These are phyloP conservation scores for Epichloe scottii DNA, from an alignment of 2,329 filamentous ascomycete species.

Conservation along the genomic window DNA sequence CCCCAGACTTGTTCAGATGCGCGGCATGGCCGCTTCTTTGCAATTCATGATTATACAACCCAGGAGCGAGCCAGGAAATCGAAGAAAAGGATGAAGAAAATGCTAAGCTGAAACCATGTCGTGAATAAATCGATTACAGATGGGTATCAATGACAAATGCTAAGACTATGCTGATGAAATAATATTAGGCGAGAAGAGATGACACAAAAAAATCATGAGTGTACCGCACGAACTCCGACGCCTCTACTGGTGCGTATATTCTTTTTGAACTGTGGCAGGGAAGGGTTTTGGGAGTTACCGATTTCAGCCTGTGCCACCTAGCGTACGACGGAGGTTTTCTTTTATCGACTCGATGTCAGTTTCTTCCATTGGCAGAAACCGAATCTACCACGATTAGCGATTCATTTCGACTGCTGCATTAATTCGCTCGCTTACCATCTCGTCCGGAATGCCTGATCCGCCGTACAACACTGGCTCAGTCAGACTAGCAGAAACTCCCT, in stretches of 20 bases:
- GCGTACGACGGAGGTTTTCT: constrained; percentile 42
- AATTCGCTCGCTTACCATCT: constrained; percentile 48
- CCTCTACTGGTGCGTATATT: too few relatives aligned
- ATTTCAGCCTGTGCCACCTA: constrained; percentile 21
- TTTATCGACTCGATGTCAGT: constrained; percentile 45
- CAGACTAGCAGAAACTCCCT: constrained; percentile 62
- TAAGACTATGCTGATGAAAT: neutral
- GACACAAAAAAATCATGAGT: neutral
- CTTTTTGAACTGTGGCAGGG: neutral
- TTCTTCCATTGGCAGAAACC: constrained; percentile 53
- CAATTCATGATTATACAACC: neutral
- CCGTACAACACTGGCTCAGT: constrained; percentile 74
- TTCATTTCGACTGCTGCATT: neutral
- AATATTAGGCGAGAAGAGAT: neutral
- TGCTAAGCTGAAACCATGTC: neutral
- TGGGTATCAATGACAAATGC: constrained; percentile 5
- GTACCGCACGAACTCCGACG: too few relatives aligned
- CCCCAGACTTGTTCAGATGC: neutral
- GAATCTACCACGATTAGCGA: constrained; percentile 35
- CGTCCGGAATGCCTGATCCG: constrained; percentile 46
- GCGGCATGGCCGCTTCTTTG: neutral
- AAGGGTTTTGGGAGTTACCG: neutral
- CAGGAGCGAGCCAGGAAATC: neutral
- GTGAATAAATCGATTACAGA: neutral
- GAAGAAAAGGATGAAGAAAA: neutral